Conservation (phyloP, 1,139 yeast species). For the Pichia inconspicua region DNA sequence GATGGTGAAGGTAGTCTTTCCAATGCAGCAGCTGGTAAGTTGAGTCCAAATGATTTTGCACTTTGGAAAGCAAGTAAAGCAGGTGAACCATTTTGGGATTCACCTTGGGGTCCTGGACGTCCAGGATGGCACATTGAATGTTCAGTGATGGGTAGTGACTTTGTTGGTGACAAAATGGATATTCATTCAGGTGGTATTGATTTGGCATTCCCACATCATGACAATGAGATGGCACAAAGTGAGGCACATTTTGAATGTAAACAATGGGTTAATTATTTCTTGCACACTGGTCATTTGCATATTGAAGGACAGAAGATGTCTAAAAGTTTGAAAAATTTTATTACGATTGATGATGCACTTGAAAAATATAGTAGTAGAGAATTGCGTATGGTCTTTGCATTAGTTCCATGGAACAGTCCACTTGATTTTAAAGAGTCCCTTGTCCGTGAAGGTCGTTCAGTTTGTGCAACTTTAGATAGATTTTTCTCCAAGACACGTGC, state of each 20-base stretch:
- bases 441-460: conserved; percentile 64
- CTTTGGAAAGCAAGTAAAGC: conserved; percentile 95
- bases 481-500: conserved; percentile 84
- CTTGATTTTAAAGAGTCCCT: conserved; percentile 84
- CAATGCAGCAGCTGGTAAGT: conserved; percentile 44
- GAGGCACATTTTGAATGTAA: conserved; percentile 85
- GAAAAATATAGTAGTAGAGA: conserved; percentile 66
- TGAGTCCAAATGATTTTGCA: conserved; percentile 81
- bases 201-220: conserved; percentile 98
- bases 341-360: conserved; percentile 88
- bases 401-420: conserved; percentile 88
- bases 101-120: conserved; percentile 96
- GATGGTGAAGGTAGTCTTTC: conserved; percentile 93
- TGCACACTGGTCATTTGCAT: conserved; percentile 96
- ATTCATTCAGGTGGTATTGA: conserved; percentile 97
- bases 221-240: conserved; percentile 93
- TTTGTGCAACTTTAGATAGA: conserved; percentile 67
- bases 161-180: conserved; percentile 77
- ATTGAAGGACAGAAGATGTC: conserved; percentile 99
- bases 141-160: conserved; percentile 95
- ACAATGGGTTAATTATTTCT: conserved; percentile 95
- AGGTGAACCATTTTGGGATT: conserved; percentile 94
- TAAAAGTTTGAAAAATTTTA: conserved; percentile 86
- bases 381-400: conserved; percentile 80
- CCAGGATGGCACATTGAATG: conserved; percentile 99